Evolutionary conservation across 129 eudicot species (phyloP), one percentile per base, ranked within the genome.

Genomic region (Sambucus nigra): DNA sequence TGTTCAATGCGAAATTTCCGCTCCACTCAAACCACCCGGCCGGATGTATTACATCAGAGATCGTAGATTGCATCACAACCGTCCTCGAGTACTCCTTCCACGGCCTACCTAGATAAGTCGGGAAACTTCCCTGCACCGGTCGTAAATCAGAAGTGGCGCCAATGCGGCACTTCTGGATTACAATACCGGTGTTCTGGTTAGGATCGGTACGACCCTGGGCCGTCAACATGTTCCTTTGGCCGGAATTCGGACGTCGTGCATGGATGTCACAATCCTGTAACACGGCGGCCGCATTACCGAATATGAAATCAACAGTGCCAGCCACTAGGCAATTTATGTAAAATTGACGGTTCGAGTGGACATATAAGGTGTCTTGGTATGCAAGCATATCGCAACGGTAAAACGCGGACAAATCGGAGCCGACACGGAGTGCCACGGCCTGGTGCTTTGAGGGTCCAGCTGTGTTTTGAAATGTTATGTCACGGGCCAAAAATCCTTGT

Each of bases 291-390:
- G 74, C 74, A 48, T 69, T 69, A 46, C 68, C 68, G 35, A 69
- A 69, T 19, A 62, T 70, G 65, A 70, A 63, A 46, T 70, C 76
- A 24, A 70, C 69, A 1, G 76, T 70, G n/a, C 69, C 74, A 5
- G 49, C 57, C 9, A 69, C 24, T 19, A 41, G 53, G 41, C 73
- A 60, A 28, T 69, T 60, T 29, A 60, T 61, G 74, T 17, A 69
- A 49, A 69, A 69, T 11, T 69, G 69, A 2, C 74, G 69, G 44
- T 49, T 63, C 13, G 54, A 35, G 60, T 70, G 69, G 47, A 70
- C 76, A 29, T 70, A 70, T 15, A 70, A 65, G 45, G 69, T 70
- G 76, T 63, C 76, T 49, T 70, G 76, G 55, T 62, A 70, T 5
- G 54, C 76, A 8, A 62, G 21, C 38, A 70, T 47, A 65, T 63